These are phyloP conservation scores for Penstemon barbatus DNA, from an alignment of 257 asterid genomes.

Conservation along the genomic window DNA sequence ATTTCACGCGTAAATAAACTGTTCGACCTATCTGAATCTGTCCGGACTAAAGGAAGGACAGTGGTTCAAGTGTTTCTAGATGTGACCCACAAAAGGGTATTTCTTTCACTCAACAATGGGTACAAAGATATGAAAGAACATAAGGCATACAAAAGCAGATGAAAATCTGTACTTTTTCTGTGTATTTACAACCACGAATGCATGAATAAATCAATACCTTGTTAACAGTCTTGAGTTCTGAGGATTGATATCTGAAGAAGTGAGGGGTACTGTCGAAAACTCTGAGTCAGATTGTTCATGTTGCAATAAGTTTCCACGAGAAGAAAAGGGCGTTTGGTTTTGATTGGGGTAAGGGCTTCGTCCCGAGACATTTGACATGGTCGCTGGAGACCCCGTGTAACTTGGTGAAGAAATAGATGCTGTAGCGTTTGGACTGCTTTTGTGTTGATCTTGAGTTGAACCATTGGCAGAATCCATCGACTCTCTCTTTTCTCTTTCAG, in stretches of 20 bases:
- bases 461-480: conserved; percentile 42
- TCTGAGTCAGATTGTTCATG: conserved; percentile 66
- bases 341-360: conserved; percentile 44
- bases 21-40: background rate
- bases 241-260: conserved; percentile 56
- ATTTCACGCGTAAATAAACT: conserved; percentile 21
- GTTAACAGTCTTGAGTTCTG: conserved; percentile 49
- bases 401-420: conserved; percentile 36
- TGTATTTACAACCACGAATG: conserved; percentile 39
- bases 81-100: conserved; percentile 21
- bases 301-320: conserved; percentile 40
- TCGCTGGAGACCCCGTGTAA: conserved; percentile 28
- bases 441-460: conserved; percentile 39
- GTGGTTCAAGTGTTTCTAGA: conserved; percentile 25
- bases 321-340: conserved; percentile 39
- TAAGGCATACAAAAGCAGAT: conserved; percentile 22
- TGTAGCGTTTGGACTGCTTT: conserved; percentile 29
- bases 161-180: conserved; percentile 29
- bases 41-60: background rate
- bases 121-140: conserved; percentile 53
- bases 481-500: conserved; percentile 73
- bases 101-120: conserved; percentile 25
- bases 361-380: conserved; percentile 30
- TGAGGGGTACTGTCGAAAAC: conserved; percentile 86
- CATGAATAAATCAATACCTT: conserved; percentile 47